phyloP scores from a whole-genome alignment of 2,329 filamentous ascomycete species.

The Zarea fungicola region DNA sequence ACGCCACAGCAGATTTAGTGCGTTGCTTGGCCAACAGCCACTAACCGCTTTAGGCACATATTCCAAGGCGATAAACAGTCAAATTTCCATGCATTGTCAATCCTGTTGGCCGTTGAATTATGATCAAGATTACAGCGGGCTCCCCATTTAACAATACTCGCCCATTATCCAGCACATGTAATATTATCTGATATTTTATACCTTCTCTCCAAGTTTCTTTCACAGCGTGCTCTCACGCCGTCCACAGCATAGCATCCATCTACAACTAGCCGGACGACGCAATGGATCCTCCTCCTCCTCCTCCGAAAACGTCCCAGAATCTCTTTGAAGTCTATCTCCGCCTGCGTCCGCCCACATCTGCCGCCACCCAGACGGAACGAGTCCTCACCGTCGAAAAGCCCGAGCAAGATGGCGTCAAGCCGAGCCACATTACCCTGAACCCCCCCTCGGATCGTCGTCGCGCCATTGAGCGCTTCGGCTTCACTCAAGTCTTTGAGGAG shows the following conservation, averaged over 20 bases:
- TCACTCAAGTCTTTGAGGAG: slow-evolving; percentile 91
- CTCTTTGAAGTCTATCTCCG: slow-evolving; percentile 92
- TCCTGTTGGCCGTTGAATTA: too few relatives aligned
- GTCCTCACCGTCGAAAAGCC: slow-evolving; percentile 73
- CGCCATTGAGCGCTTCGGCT: slow-evolving; percentile 88
- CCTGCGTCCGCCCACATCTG: slow-evolving; percentile 56
- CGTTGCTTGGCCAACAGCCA: too few relatives aligned
- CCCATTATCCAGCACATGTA: not conserved
- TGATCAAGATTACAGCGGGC: not conserved
- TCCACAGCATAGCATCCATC: not conserved
- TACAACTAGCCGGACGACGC: not conserved
- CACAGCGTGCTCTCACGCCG: not conserved
- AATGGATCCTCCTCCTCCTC: slow-evolving; percentile 34
- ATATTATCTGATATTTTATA: not conserved
- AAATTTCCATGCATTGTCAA: too few relatives aligned
- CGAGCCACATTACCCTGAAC: slow-evolving; percentile 70
- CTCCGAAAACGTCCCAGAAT: slow-evolving; percentile 37
- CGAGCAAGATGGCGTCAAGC: slow-evolving; percentile 33
- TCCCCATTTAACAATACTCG: not conserved
- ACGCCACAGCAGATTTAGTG: too few relatives aligned
- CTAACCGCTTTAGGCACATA: too few relatives aligned
- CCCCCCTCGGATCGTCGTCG: slow-evolving; percentile 81
- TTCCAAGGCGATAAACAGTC: too few relatives aligned
- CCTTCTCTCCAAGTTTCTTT: not conserved
- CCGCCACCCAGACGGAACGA: slow-evolving; percentile 47